Evolutionary conservation across 2,329 filamentous ascomycete genomes (phyloP).

Genomic region (Xylariomycetidae sp.): DNA sequence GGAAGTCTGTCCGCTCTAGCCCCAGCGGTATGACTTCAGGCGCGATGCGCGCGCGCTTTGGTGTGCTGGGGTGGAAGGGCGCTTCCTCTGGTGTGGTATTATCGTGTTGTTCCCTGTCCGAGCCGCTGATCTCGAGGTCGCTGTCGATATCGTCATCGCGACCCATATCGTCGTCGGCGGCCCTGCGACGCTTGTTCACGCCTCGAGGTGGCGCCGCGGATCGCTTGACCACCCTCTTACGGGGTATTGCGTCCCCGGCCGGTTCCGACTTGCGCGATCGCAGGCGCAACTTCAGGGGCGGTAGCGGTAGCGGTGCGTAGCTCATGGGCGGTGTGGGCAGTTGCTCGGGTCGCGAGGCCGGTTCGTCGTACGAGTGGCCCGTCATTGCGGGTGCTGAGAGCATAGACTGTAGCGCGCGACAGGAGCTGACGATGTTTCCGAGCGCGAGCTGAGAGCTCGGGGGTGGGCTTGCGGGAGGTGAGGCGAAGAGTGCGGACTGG

Average conservation of each 20-base stretch:
- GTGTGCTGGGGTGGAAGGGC: conserved; percentile 42
- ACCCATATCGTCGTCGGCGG: conserved; percentile 40
- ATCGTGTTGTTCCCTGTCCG: conserved; percentile 17
- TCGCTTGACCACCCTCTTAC: conserved; percentile 50
- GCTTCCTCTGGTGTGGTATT: conserved; percentile 15
- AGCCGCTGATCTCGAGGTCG: conserved; percentile 30
- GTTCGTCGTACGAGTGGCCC: conserved; percentile 9
- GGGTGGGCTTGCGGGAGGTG: conserved; percentile 55
- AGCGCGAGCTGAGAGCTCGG: conserved; percentile 42
- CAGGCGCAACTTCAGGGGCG: conserved; percentile 49
- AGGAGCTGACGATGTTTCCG: conserved; percentile 54
- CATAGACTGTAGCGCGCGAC: conserved; percentile 57
- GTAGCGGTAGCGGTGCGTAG: conserved; percentile 37
- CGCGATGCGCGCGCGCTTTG: conserved; percentile 56
- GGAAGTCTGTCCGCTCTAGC: conserved; percentile 54
- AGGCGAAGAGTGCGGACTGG: conserved; percentile 48
- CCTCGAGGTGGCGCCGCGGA: conserved; percentile 36
- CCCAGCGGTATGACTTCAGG: conserved; percentile 58
- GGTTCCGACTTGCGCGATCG: conserved; percentile 39
- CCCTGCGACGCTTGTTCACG: conserved; percentile 50
- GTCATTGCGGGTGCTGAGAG: conserved; percentile 37
- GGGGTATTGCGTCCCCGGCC: conserved; percentile 25
- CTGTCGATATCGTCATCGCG: conserved; percentile 34
- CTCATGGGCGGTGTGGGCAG: conserved; percentile 53
- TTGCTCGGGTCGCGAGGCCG: conserved; percentile 29